A percentile compares a stretch with the other conserved stretches of the same genome.
phyloP scores from a whole-genome alignment of 1,139 yeast genomes.

The Hansenula lynferdii region DNA sequence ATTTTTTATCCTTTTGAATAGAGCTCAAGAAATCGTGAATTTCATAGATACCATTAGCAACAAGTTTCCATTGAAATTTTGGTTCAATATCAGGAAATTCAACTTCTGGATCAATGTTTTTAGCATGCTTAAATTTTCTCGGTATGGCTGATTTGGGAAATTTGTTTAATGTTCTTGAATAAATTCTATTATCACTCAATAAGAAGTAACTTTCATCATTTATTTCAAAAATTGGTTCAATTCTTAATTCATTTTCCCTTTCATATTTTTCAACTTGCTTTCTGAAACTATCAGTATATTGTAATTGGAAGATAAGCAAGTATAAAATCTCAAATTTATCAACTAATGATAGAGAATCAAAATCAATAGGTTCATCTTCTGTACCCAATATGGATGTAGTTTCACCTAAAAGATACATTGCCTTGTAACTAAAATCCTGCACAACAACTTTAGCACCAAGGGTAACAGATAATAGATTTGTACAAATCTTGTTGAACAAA shows the following conservation, averaged over 20 bases:
- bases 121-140: constrained; percentile 31
- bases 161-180: constrained; percentile 21
- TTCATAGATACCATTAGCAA: constrained; percentile 27
- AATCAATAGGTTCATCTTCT: constrained; percentile 25
- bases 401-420: constrained; percentile 41
- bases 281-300: constrained; percentile 28
- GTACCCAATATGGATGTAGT: constrained; percentile 21
- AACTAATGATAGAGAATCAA: constrained; percentile 34
- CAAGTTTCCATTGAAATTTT: constrained; percentile 36
- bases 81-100: constrained; percentile 24
- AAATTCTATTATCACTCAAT: constrained; percentile 23
- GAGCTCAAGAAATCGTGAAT: constrained; percentile 19
- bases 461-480: constrained; percentile 35
- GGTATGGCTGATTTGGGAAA: constrained; percentile 21
- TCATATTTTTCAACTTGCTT: constrained; percentile 29
- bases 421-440: constrained; percentile 41
- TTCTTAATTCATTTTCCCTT: constrained; percentile 23
- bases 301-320: constrained; percentile 30
- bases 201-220: constrained; percentile 18
- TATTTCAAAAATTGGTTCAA: constrained; percentile 26
- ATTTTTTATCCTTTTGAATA: constrained; percentile 14
- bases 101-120: constrained; percentile 27
- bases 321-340: constrained; percentile 46
- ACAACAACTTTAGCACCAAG: constrained; percentile 25
- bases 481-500: constrained; percentile 36